A percentile compares a stretch with the other conserved stretches of the same genome.
Evolutionary conservation across 257 asterid genomes (phyloP).

Genomic region (Handroanthus guayacan): DNA sequence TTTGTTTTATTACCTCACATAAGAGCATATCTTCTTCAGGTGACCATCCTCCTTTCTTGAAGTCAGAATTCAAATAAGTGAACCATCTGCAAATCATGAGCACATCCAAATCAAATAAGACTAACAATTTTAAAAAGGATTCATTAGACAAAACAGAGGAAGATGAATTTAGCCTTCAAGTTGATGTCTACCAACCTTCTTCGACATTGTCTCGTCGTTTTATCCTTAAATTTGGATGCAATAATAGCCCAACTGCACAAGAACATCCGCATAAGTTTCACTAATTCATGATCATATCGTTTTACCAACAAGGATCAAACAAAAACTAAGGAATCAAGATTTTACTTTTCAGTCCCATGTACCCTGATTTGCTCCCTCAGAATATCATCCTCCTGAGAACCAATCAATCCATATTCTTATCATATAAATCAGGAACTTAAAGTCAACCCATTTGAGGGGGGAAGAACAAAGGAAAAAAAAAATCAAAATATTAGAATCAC

Average conservation of each 20-base stretch:
- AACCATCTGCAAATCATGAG: conserved; percentile 70
- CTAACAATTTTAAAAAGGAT: conserved; percentile 24
- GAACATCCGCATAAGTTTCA: conserved; percentile 38
- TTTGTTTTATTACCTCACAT: conserved; percentile 77
- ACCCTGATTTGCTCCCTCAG: conserved; percentile 86
- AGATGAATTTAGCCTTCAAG: conserved; percentile 29
- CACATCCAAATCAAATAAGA: conserved; percentile 34
- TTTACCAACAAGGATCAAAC: conserved; percentile 19
- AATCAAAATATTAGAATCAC: conserved; percentile 27
- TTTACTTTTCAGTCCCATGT: conserved; percentile 93
- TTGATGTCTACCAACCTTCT: conserved; percentile 71
- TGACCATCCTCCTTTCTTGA: conserved; percentile 99
- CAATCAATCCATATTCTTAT: conserved; percentile 39
- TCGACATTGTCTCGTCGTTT: conserved; percentile 98
- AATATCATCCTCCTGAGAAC: conserved; percentile 93
- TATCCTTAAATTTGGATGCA: conserved; percentile 93
- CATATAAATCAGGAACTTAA: conserved; percentile 27
- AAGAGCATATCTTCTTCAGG: conserved; percentile 98
- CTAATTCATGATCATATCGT: conserved; percentile 31
- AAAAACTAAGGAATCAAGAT: conserved; percentile 40
- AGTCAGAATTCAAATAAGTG: conserved; percentile 97
- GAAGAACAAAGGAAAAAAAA: neutral
- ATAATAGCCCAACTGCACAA: conserved; percentile 85
- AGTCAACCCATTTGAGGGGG: conserved; percentile 2
- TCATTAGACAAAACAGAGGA: conserved; percentile 26